A percentile compares a stretch with the other conserved stretches of the same genome.
These are phyloP conservation scores for Carex parvula DNA, from an alignment of 176 grass and related monocot genomes.

Conservation along the genomic window DNA sequence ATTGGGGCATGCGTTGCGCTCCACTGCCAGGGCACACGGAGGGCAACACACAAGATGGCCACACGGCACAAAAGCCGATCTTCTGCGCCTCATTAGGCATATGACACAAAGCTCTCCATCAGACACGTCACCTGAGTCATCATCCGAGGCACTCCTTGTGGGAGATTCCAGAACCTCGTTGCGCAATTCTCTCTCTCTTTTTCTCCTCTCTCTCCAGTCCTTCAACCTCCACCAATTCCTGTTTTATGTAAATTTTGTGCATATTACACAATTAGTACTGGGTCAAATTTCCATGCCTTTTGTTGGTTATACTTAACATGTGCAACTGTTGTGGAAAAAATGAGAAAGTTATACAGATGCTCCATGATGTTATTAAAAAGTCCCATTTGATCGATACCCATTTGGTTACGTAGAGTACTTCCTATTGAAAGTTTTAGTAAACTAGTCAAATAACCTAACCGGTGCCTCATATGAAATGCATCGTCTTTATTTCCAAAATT, in stretches of 20 bases:
- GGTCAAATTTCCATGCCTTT: neutral
- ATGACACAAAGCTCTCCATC: slow-evolving; percentile 91
- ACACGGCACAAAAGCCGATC: slow-evolving; percentile 83
- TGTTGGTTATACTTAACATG: slow-evolving; percentile 6
- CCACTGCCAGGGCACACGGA: slow-evolving; percentile 53
- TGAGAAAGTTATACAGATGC: neutral
- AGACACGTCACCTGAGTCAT: slow-evolving; percentile 37
- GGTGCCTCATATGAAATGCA: neutral
- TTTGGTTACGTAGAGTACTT: neutral
- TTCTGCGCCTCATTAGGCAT: slow-evolving; percentile 66
- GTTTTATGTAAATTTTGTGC: slow-evolving; percentile 20
- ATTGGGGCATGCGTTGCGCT: slow-evolving; percentile 37
- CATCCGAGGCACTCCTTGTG: slow-evolving; percentile 15
- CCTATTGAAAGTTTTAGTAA: neutral
- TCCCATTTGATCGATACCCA: neutral
- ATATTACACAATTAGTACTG: neutral
- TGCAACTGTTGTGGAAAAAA: neutral
- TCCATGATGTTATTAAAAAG: neutral
- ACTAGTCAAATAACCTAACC: neutral
- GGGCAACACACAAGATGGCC: slow-evolving; percentile 92
- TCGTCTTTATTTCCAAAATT: neutral
- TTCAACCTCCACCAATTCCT: slow-evolving; percentile 66
- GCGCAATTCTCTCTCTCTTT: slow-evolving; percentile 40
- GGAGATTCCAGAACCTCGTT: slow-evolving; percentile 21
- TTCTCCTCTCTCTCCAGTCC: slow-evolving; percentile 42